A percentile compares a stretch with the other conserved stretches of the same genome.
Evolutionary conservation across 1,139 yeast species (phyloP).

Genomic region (Yamadazyma jaroonii): DNA sequence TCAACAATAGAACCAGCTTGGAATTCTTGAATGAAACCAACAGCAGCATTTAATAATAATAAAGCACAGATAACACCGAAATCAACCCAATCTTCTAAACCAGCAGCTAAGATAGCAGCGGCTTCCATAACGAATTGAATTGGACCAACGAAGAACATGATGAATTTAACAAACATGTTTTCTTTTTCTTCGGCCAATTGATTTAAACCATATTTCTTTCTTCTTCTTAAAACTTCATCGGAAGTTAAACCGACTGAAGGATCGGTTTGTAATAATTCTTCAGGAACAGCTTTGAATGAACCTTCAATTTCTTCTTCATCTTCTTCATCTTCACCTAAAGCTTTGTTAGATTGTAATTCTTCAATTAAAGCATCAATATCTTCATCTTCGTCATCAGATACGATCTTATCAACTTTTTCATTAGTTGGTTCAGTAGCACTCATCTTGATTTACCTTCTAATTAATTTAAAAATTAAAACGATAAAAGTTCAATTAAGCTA

Average conservation of each 20-base stretch:
- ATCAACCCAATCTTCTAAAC: slow-evolving; percentile 99
- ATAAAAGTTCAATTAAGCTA: slow-evolving; percentile 1
- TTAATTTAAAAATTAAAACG: background rate
- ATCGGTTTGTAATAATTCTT: slow-evolving; percentile 85
- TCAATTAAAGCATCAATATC: slow-evolving; percentile 87
- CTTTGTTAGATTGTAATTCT: slow-evolving; percentile 81
- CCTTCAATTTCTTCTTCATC: slow-evolving; percentile 51
- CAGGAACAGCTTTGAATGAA: slow-evolving; percentile 74
- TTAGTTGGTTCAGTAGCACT: slow-evolving; percentile 52
- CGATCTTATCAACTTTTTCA: slow-evolving; percentile 47
- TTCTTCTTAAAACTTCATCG: slow-evolving; percentile 81
- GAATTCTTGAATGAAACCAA: slow-evolving; percentile 97
- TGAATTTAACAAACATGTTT: slow-evolving; percentile 77
- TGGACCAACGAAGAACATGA: slow-evolving; percentile 95
- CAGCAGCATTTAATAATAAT: slow-evolving; percentile 83
- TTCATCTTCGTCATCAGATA: slow-evolving; percentile 69
- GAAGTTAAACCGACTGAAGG: slow-evolving; percentile 75
- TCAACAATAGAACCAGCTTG: slow-evolving; percentile 97
- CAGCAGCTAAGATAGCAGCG: slow-evolving; percentile 96
- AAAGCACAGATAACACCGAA: slow-evolving; percentile 96
- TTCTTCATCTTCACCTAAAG: slow-evolving; percentile 25
- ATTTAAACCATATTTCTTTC: slow-evolving; percentile 91
- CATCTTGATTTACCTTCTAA: slow-evolving; percentile 19
- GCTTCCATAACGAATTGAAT: slow-evolving; percentile 99
- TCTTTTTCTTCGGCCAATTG: slow-evolving; percentile 94